phyloP scores from a whole-genome alignment of 331 rosid species.

The Acacia concinna region DNA sequence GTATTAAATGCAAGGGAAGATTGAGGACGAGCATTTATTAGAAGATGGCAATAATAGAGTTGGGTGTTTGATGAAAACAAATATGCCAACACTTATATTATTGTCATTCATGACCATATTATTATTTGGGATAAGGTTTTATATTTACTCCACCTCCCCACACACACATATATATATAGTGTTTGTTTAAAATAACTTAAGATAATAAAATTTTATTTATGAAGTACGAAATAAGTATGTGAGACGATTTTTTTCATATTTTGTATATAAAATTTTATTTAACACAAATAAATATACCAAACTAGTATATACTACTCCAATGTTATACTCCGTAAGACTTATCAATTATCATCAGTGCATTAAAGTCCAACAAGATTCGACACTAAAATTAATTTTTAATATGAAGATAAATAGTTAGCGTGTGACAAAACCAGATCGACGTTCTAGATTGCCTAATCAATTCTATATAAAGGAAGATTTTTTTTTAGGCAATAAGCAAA shows the following conservation, averaged over 20 bases:
- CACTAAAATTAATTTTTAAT: background rate
- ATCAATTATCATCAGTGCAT: conserved; percentile 1
- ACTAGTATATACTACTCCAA: no score
- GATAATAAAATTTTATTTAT: no score
- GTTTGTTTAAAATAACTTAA: no score
- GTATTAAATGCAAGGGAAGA: conserved; percentile 24
- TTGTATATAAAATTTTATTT: no score
- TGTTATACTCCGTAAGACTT: no score
- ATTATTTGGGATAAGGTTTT: conserved; percentile 7
- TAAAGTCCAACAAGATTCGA: background rate
- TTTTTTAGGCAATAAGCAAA: background rate
- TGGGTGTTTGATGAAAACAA: conserved; percentile 44
- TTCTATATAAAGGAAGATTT: background rate
- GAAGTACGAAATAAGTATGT: no score
- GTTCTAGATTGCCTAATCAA: conserved; percentile 1
- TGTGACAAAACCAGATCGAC: background rate
- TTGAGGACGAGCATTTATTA: conserved; percentile 43
- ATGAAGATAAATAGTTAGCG: background rate
- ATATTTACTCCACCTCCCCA: no score
- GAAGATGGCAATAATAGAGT: conserved; percentile 50
- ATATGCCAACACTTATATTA: conserved; percentile 38
- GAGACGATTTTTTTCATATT: no score
- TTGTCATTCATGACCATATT: conserved; percentile 3
- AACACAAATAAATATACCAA: no score
- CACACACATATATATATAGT: no score